phyloP scores from a whole-genome alignment of 2,329 filamentous ascomycete genomes.

The Cladosporium sp. region DNA sequence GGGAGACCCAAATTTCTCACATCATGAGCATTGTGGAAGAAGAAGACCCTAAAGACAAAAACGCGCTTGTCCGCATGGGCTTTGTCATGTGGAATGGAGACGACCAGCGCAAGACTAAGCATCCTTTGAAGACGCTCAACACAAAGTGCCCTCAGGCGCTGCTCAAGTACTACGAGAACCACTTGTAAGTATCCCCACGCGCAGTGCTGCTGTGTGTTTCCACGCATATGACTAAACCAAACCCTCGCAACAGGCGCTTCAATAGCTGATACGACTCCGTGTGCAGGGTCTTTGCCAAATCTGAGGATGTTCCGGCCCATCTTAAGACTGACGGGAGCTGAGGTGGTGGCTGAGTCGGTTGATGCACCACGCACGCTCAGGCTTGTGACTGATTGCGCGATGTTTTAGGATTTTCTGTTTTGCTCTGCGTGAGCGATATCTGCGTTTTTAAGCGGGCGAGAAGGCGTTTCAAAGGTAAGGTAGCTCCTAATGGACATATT shows the following conservation, averaged over 20 bases:
- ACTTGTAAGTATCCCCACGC: constrained; percentile 31
- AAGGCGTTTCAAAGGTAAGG: too few species aligned
- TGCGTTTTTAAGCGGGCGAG: too few species aligned
- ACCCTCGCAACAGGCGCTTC: neutral
- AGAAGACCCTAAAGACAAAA: constrained; percentile 17
- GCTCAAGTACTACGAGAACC: constrained; percentile 35
- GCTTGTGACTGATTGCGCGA: too few species aligned
- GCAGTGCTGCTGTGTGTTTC: neutral
- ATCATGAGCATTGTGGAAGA: constrained; percentile 71
- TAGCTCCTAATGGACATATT: too few species aligned
- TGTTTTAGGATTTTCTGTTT: too few species aligned
- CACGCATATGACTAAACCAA: neutral
- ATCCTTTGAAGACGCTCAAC: constrained; percentile 63
- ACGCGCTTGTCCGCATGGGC: constrained; percentile 54
- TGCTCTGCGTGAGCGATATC: too few species aligned
- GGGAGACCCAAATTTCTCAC: constrained; percentile 67
- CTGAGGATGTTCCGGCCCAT: neutral
- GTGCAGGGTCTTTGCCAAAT: constrained; percentile 3
- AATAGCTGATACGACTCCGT: neutral
- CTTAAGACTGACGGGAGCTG: neutral
- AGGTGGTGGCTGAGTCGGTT: too few species aligned
- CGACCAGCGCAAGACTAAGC: constrained; percentile 63
- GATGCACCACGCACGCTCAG: neutral
- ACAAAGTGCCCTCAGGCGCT: constrained; percentile 70
- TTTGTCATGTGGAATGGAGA: constrained; percentile 67